These are phyloP conservation scores for Aspergillus aculeatus DNA, from an alignment of 2,329 filamentous ascomycete genomes.

Conservation along the genomic window DNA sequence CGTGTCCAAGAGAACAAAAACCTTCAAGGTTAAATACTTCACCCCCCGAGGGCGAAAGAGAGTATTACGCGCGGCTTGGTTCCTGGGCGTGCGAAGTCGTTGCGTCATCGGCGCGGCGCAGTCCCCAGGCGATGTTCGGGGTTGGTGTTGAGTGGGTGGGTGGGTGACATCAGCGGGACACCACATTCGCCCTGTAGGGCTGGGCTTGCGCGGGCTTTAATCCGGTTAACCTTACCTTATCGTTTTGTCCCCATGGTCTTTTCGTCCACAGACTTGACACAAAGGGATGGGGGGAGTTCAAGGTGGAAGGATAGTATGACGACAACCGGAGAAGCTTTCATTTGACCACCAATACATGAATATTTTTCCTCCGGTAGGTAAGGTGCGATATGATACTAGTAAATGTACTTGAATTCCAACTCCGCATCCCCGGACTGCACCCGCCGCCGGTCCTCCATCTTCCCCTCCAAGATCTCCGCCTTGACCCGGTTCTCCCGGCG, in stretches of 20 bases:
- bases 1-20: too few species aligned
- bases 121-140: too few species aligned
- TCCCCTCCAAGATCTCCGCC: conserved; percentile 41
- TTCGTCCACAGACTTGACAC: too few species aligned
- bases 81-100: background rate
- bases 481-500: conserved; percentile 42
- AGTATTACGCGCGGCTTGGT: background rate
- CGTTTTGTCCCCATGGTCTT: background rate
- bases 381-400: conserved; percentile 13
- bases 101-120: background rate
- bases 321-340: too few species aligned
- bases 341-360: too few species aligned
- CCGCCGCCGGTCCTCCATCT: conserved; percentile 44
- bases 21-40: too few species aligned
- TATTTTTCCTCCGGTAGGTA: background rate
- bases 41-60: background rate
- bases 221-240: background rate
- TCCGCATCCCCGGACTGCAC: conserved; percentile 50
- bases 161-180: background rate
- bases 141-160: background rate
- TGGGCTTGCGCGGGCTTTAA: background rate
- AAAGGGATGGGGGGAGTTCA: background rate
- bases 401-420: conserved; percentile 51
- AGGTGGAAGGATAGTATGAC: background rate
- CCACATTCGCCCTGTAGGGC: background rate